These are phyloP conservation scores for Malassezia brasiliensis DNA, from an alignment of 1,284 basidiomycete genomes.

Conservation along the genomic window DNA sequence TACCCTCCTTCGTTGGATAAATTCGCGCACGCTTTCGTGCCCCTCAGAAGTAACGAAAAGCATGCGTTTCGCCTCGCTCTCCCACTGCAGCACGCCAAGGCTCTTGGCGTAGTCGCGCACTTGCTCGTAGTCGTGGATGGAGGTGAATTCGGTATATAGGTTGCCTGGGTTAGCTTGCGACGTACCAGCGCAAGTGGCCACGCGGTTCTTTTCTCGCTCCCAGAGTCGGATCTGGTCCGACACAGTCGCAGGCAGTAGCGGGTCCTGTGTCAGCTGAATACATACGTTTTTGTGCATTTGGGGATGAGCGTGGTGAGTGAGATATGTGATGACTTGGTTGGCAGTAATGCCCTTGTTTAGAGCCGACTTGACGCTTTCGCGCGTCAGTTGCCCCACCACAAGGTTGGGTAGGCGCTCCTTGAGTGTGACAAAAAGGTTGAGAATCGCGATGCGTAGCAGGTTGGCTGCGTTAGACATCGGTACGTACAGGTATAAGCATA, in stretches of 20 bases:
- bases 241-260: slow-evolving; percentile 82
- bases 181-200: slow-evolving; percentile 53
- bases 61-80: slow-evolving; percentile 63
- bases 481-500: slow-evolving; percentile 88
- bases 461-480: slow-evolving; percentile 57
- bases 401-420: slow-evolving; percentile 92
- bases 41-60: slow-evolving; percentile 76
- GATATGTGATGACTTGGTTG: slow-evolving; percentile 91
- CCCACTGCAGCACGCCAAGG: slow-evolving; percentile 66
- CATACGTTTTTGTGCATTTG: slow-evolving; percentile 90
- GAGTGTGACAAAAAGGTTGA: slow-evolving; percentile 85
- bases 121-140: slow-evolving; percentile 73
- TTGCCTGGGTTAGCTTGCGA: slow-evolving; percentile 16
- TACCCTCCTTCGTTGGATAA: slow-evolving; percentile 25
- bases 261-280: slow-evolving; percentile 56
- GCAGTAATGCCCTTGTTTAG: slow-evolving; percentile 90
- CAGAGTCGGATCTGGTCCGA: slow-evolving; percentile 96
- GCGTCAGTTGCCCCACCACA: slow-evolving; percentile 84
- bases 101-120: slow-evolving; percentile 76
- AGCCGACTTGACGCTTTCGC: slow-evolving; percentile 88
- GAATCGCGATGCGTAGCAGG: slow-evolving; percentile 85
- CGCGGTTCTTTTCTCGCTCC: slow-evolving; percentile 89
- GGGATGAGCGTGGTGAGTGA: slow-evolving; percentile 86
- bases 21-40: slow-evolving; percentile 30
- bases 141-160: slow-evolving; percentile 75